Evolutionary conservation across 73 alveolate species (phyloP), one percentile per base, ranked within the genome.

Genomic region (Urostyla sp.): DNA sequence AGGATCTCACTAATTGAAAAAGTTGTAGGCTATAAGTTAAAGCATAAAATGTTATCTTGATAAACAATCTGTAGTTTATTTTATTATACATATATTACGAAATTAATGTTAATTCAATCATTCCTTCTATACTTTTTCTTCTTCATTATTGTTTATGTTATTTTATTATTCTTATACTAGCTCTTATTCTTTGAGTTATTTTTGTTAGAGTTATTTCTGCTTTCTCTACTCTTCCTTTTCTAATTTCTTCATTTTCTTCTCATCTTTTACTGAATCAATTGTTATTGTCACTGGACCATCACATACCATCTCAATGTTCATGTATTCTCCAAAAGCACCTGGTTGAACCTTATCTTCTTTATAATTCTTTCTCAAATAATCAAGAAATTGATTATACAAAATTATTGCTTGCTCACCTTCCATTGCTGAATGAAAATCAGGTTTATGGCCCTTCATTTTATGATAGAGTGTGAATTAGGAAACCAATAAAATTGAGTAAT

Each of bases 271-370:
- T 51, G 93, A 89, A 57, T 95, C 99, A 67, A 95, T 63, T 20
- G 80, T 73, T 11, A 96, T 72, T 43, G 99, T 96, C 34, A 96
- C 98, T 26, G 99, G 99, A 7, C 99, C 99, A 88, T 96, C 99
- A 60, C 90, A 73, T 38, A 87, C 94, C 56, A 92, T 58, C 10
- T 92, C 96, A 23, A 96, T 91, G 21, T 87, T 48, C 99, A 96
- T 96, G 74, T 94, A 84, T 37, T 90, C 92, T 24, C 98, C 98
- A 78, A 96, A 96, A 30, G 94, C 94, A 31, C 99, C 99, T 21
- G 94, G 90, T 83, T 91, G 92, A 13, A 96, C 76, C 67, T 80
- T 89, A 51, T 92, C 95, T 36, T 84, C 91, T 53, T 61, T 85
- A 79, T 96, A 94, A 80, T 74, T 76, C 72, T 86, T 80, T 66